Percentiles rank a stretch among this genome's conserved stretches.
These are phyloP conservation scores for Flueggea neowawraea DNA, from an alignment of 441 rosid genomes.

Conservation along the genomic window DNA sequence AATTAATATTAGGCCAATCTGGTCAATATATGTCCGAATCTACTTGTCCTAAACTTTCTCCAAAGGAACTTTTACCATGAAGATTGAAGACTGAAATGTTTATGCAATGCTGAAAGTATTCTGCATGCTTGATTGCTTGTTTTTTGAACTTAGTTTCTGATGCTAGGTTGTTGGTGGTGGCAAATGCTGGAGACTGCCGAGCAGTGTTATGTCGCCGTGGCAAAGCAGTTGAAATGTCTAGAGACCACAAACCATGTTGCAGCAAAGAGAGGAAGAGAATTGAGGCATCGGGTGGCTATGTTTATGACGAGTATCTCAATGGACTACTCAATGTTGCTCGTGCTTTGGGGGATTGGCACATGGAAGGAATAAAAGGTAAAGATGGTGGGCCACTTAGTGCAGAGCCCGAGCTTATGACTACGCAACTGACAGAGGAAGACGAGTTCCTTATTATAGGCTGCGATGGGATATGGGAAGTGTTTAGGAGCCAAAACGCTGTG, in stretches of 20 bases:
- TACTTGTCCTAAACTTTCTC: too few species aligned
- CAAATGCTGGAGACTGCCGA: constrained; percentile 92
- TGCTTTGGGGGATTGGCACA: constrained; percentile 83
- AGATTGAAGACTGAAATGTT: background rate
- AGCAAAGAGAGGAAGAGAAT: constrained; percentile 55
- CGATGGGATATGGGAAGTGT: constrained; percentile 93
- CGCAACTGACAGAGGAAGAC: constrained; percentile 56
- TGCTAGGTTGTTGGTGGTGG: constrained; percentile 69
- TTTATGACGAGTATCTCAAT: constrained; percentile 72
- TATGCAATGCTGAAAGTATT: background rate
- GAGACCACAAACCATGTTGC: constrained; percentile 79
- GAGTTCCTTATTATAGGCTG: constrained; percentile 87
- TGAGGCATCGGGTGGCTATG: constrained; percentile 67
- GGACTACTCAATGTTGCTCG: constrained; percentile 81
- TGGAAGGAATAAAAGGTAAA: constrained; percentile 71
- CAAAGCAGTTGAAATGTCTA: constrained; percentile 80
- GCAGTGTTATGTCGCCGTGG: constrained; percentile 86
- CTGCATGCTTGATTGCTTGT: background rate
- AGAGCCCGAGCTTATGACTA: constrained; percentile 72
- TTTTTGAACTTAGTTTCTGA: constrained; percentile 11
- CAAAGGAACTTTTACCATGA: background rate
- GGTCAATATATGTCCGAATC: too few species aligned
- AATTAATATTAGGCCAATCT: too few species aligned
- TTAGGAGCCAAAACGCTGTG: constrained; percentile 80
- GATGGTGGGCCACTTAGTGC: constrained; percentile 80